Evolutionary conservation across 176 grass and related monocot species (phyloP), one percentile per base, ranked within the genome.

Genomic region (barley (Hordeum vulgare)): DNA sequence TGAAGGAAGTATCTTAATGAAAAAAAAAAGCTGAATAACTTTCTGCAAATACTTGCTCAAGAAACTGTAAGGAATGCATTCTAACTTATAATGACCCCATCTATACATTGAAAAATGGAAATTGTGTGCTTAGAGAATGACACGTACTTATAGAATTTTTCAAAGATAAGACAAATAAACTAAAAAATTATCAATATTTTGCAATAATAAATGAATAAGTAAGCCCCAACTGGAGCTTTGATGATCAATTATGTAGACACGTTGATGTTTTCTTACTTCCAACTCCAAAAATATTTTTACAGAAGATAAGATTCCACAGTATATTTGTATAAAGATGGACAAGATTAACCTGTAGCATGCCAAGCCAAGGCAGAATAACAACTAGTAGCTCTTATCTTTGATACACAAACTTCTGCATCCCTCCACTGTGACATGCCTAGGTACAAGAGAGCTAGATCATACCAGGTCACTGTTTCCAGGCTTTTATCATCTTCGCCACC

Each of bases 371-470:
- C 84, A 79, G 89, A 96, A 84, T 88, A 90, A 87, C 89, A 65
- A 78, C 65, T 86, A 36, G 63, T 76, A 61, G 53, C n/a, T 74
- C 86, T 90, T 27, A 99, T 74, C 67, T 84, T 94, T 6, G 84
- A 90, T 69, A 99, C 49, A 82, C 97, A 99, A 79, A 92, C 60
- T 67, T 99, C 91, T 26, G 92, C 88, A 82, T 99, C 93, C 80
- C 88, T 99, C 89, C 76, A 92, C 56, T 94, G 91, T 66, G 80
- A 86, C 93, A 99, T 90, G 79, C 71, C 76, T 85, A 96, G 82
- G 83, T 99, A 99, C 66, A 99, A 87, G 75, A 92, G 88, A 71
- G 89, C 86, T 77, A 99, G 83, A 96, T 99, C 93, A 90, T 94
- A 85, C 97, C 97, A 99, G 53, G 86, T 96, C 64, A 92, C 87